A percentile compares a stretch with the other conserved stretches of the same genome.
These are phyloP conservation scores for Spencermartinsiella europaea DNA, from an alignment of 805 yeast genomes.

Conservation along the genomic window DNA sequence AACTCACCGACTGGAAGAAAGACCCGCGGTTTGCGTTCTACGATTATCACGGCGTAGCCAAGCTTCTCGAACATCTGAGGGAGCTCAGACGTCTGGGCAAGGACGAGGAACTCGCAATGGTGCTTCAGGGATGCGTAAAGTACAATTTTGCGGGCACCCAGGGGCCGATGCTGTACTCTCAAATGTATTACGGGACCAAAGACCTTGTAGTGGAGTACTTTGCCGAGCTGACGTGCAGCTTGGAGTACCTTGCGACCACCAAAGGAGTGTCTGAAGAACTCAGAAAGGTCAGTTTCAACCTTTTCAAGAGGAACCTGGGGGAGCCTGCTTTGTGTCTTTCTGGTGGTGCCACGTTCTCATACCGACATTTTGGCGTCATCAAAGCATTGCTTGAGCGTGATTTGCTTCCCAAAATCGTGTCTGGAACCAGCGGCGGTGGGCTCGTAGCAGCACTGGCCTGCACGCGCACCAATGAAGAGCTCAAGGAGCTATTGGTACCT, in stretches of 20 bases:
- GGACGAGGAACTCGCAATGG: conserved; percentile 45
- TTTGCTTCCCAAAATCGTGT: conserved; percentile 58
- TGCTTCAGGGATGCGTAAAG: conserved; percentile 62
- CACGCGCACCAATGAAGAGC: conserved; percentile 64
- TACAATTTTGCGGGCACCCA: conserved; percentile 77
- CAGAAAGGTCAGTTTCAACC: conserved; percentile 51
- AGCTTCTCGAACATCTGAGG: conserved; percentile 42
- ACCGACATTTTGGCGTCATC: conserved; percentile 71
- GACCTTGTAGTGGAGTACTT: conserved; percentile 51
- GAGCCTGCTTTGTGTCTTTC: conserved; percentile 65
- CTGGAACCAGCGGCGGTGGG: conserved; percentile 83
- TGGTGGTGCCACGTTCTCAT: conserved; percentile 79
- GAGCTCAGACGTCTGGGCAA: conserved; percentile 29
- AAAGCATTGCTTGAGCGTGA: conserved; percentile 66
- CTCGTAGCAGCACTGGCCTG: conserved; percentile 68
- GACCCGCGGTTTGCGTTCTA: conserved; percentile 61
- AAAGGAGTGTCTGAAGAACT: conserved; percentile 33
- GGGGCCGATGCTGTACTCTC: conserved; percentile 64
- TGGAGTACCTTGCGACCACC: conserved; percentile 40
- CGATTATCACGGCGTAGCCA: conserved; percentile 55
- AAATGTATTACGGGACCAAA: conserved; percentile 73
- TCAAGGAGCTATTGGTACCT: conserved; percentile 51
- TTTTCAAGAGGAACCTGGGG: conserved; percentile 61
- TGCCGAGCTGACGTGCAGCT: conserved; percentile 44
- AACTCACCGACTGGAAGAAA: conserved; percentile 58